Evolutionary conservation across 73 alveolate genomes (phyloP).

Genomic region (Effrenium voratum): DNA sequence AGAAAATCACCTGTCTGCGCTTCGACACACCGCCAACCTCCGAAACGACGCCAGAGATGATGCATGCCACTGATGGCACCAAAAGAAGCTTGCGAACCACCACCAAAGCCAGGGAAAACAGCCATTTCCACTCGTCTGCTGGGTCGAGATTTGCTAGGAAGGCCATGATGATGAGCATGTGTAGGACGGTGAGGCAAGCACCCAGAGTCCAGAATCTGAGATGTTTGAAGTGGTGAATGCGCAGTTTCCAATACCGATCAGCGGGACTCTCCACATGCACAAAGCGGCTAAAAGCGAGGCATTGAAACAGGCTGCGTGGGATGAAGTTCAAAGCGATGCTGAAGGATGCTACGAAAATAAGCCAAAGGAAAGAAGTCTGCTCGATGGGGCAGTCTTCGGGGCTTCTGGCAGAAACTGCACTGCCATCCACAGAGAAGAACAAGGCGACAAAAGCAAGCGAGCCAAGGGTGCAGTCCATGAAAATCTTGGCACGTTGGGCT

Average conservation of each 20-base stretch:
- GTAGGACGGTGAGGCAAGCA: neutral
- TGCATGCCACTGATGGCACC: slow-evolving; percentile 50
- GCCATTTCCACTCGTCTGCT: slow-evolving; percentile 74
- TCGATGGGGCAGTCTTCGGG: slow-evolving; percentile 59
- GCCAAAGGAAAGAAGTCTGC: slow-evolving; percentile 41
- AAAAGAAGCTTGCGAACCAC: slow-evolving; percentile 68
- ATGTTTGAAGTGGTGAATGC: neutral
- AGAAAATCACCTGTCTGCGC: no score
- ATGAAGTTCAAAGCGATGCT: slow-evolving; percentile 30
- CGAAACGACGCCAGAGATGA: slow-evolving; percentile 44
- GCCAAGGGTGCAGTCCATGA: slow-evolving; percentile 60
- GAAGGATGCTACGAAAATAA: slow-evolving; percentile 11
- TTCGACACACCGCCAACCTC: slow-evolving; percentile 15
- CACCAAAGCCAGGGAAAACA: slow-evolving; percentile 46
- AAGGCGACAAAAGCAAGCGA: slow-evolving; percentile 75
- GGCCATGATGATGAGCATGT: slow-evolving; percentile 37
- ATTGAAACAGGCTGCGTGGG: slow-evolving; percentile 8
- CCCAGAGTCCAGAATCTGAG: neutral
- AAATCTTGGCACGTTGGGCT: slow-evolving; percentile 67
- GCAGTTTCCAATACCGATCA: neutral
- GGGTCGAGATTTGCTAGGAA: slow-evolving; percentile 48
- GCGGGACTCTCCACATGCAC: neutral
- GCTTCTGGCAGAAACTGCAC: slow-evolving; percentile 67
- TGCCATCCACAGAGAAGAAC: slow-evolving; percentile 74
- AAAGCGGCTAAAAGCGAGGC: slow-evolving; percentile 30